phyloP scores from a whole-genome alignment of 176 grass and related monocot species.

The Dendrocalamus sinicus region DNA sequence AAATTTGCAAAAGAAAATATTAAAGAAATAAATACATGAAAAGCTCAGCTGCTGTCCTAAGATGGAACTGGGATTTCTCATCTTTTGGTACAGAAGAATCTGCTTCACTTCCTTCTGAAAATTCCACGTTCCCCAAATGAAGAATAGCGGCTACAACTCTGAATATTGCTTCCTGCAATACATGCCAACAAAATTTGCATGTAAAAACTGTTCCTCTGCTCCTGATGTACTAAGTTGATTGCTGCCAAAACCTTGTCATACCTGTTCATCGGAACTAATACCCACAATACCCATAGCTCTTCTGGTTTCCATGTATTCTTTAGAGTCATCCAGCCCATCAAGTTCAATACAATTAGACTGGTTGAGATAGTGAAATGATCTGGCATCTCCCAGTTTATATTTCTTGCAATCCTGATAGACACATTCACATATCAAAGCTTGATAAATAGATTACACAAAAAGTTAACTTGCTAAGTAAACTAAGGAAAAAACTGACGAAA shows the following conservation, averaged over 20 bases:
- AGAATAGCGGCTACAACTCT: constrained; percentile 94
- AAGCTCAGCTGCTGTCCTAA: constrained; percentile 92
- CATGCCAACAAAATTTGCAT: constrained; percentile 5
- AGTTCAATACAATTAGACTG: constrained; percentile 90
- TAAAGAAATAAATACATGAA: constrained; percentile 71
- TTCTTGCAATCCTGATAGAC: constrained; percentile 61
- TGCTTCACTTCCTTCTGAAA: constrained; percentile 74
- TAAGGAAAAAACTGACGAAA: neutral
- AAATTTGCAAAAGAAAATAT: constrained; percentile 15
- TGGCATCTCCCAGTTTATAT: constrained; percentile 82
- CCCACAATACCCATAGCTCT: constrained; percentile 91
- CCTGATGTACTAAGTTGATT: constrained; percentile 19
- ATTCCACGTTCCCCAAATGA: constrained; percentile 91
- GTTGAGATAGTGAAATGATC: constrained; percentile 89
- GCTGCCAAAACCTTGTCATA: constrained; percentile 36
- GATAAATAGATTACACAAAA: constrained; percentile 17
- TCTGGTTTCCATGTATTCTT: constrained; percentile 81
- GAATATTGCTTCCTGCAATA: constrained; percentile 90
- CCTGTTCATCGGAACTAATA: constrained; percentile 82
- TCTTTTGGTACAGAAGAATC: constrained; percentile 91
- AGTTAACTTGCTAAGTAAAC: constrained; percentile 3
- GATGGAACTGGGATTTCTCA: constrained; percentile 88
- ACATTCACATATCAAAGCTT: constrained; percentile 28
- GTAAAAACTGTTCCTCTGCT: constrained; percentile 8
- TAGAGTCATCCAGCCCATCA: constrained; percentile 81